Evolutionary conservation across 768 basidiomycete species (phyloP), one percentile per base, ranked within the genome.

Genomic region (Mycena albidolilacea): DNA sequence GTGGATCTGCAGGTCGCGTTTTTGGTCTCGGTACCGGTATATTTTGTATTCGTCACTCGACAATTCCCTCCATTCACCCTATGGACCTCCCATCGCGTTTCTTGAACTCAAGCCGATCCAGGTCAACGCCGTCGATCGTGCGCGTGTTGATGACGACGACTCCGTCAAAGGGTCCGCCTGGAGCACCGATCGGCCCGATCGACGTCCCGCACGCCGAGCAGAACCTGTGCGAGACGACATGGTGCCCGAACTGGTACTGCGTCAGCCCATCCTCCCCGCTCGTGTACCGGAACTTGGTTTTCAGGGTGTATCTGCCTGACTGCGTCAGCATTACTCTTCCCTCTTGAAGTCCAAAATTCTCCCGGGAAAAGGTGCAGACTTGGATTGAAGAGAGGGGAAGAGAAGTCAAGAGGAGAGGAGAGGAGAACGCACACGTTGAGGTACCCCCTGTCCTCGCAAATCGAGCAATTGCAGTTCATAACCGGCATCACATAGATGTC

Each of bases 81-180:
- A 2, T 30, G 2, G 67, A 48, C 38, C n/a, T 70, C 1, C 57
- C 46, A 58, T 72, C 54, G 0, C 23, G 21, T 0, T 19, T 43
- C 17, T 19, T 17, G 52, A 68, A 43, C 38, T 48, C 19, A 2
- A 68, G 67, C 10, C 38, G 52, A 14, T 68, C 21, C 37, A 72
- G n/a, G n/a, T 68, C 71, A 55, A 72, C 46, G n/a, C 54, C 61
- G 71, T 72, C 71, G 35, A 72, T 57, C 5, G 71, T 67, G 9
- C 71, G 65, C 10, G 65, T 63, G 55, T 72, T 72, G 19, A 72
- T 21, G 19, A 58, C 60, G 2, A 72, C 71, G 3, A 57, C 12
- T 30, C 30, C 30, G 30, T 30, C 30, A 30, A 3, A 30, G 30
- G 30, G 30, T 10, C 62, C 62, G 3, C 14, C 12, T 14, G 11